These are phyloP conservation scores for Ajuga chamaepitys DNA, from an alignment of 257 asterid genomes.

Conservation along the genomic window DNA sequence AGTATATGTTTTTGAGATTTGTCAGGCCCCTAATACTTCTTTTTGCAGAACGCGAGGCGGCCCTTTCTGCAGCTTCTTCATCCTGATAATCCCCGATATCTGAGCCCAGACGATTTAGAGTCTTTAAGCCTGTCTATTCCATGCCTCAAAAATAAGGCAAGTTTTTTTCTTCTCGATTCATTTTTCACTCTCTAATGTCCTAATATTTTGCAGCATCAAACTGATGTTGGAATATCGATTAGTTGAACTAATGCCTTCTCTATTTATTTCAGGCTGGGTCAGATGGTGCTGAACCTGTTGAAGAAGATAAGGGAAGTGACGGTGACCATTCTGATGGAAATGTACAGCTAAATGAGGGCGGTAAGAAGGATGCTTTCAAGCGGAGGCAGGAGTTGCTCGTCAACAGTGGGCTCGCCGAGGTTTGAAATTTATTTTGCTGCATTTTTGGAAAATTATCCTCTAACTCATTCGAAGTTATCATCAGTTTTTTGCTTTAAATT, in stretches of 20 bases:
- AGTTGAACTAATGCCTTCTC: constrained; percentile 2
- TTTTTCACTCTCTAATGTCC: not conserved
- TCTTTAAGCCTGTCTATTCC: constrained; percentile 59
- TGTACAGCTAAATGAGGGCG: constrained; percentile 42
- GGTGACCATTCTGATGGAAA: constrained; percentile 20
- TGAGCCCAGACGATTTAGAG: constrained; percentile 55
- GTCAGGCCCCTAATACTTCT: not conserved
- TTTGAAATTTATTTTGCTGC: constrained; percentile 18
- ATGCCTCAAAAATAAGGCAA: constrained; percentile 52
- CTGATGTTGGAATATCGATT: constrained; percentile 1
- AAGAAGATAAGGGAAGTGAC: constrained; percentile 26
- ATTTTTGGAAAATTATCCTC: not conserved
- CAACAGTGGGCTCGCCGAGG: constrained; percentile 87
- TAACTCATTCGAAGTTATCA: not conserved
- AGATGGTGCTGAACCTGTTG: constrained; percentile 32
- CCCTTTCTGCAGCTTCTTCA: constrained; percentile 79
- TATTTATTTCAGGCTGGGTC: constrained; percentile 27
- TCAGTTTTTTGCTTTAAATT: not conserved
- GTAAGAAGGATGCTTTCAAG: constrained; percentile 75
- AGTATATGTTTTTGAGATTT: not conserved
- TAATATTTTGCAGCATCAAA: not conserved
- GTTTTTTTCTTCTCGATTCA: not conserved
- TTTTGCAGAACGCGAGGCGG: constrained; percentile 63
- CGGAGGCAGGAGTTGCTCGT: constrained; percentile 85
- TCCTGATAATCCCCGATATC: constrained; percentile 72